Evolutionary conservation across 139 green algal genomes (phyloP).

Genomic region (Chloropicon primus): DNA sequence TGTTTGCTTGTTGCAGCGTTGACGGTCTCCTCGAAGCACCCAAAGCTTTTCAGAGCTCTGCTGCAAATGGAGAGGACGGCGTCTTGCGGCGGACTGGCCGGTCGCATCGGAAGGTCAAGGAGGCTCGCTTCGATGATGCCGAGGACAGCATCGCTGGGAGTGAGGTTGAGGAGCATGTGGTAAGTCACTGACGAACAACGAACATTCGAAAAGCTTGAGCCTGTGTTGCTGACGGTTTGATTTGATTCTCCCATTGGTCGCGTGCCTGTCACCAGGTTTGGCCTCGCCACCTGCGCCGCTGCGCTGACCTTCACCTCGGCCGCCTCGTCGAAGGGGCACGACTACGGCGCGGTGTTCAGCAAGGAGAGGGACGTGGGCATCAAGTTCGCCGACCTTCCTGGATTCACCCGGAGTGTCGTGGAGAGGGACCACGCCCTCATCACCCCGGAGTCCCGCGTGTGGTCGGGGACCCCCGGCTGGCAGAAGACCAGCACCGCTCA

Average conservation of each 20-base stretch:
- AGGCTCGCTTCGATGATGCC: too few relatives aligned
- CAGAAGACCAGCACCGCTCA: constrained; percentile 47
- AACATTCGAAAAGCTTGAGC: too few relatives aligned
- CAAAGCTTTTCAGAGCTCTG: too few relatives aligned
- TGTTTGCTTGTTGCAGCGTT: too few relatives aligned
- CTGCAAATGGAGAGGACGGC: too few relatives aligned
- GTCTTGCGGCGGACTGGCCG: too few relatives aligned
- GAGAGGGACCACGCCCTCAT: constrained; percentile 75
- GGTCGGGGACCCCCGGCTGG: constrained; percentile 32
- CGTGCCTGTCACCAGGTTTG: too few relatives aligned
- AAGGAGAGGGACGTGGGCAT: not conserved
- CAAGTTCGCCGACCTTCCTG: constrained; percentile 49
- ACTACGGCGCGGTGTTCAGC: not conserved
- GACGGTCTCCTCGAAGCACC: too few relatives aligned
- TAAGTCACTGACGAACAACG: too few relatives aligned
- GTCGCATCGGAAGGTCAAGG: too few relatives aligned
- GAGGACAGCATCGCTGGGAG: not conserved
- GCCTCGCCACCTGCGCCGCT: not conserved
- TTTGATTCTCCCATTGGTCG: too few relatives aligned
- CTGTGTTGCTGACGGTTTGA: too few relatives aligned
- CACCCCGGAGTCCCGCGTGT: constrained; percentile 72
- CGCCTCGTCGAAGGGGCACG: not conserved
- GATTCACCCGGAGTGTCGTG: constrained; percentile 74
- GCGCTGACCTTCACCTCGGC: not conserved
- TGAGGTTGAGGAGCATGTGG: not conserved